A percentile compares a stretch with the other conserved stretches of the same genome.
phyloP scores from a whole-genome alignment of 305 asterid species.

The Fraxinus greggii region DNA sequence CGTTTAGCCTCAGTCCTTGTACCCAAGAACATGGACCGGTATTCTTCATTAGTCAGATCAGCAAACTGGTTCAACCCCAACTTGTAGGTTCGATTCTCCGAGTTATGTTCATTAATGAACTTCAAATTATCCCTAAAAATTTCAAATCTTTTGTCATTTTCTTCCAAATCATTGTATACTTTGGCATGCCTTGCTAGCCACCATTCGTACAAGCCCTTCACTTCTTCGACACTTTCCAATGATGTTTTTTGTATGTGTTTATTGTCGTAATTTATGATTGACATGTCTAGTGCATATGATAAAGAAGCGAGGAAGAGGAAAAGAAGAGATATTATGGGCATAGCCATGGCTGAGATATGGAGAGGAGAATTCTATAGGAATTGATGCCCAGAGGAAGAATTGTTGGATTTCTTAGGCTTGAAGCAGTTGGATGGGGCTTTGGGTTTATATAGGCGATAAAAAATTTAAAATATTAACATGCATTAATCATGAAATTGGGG shows the following conservation, averaged over 20 bases:
- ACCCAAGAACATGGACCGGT: constrained; percentile 52
- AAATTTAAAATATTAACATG: constrained; percentile 2
- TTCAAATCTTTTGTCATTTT: constrained; percentile 53
- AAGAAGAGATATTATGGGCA: constrained; percentile 27
- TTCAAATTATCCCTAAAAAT: constrained; percentile 64
- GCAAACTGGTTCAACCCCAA: constrained; percentile 74
- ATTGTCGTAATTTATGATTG: constrained; percentile 25
- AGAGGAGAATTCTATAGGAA: neutral
- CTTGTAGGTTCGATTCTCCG: constrained; percentile 50
- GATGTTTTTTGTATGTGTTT: constrained; percentile 14
- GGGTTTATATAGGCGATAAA: constrained; percentile 23
- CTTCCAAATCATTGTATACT: constrained; percentile 56
- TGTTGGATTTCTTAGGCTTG: constrained; percentile 37
- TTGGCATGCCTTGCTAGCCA: constrained; percentile 69
- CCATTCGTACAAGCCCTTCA: constrained; percentile 44
- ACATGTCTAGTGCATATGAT: constrained; percentile 33
- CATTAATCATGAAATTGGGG: neutral
- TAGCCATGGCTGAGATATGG: constrained; percentile 37
- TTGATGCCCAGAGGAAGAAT: neutral
- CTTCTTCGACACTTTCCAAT: constrained; percentile 35
- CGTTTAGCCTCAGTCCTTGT: constrained; percentile 53
- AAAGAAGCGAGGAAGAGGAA: constrained; percentile 31
- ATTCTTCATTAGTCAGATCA: constrained; percentile 69
- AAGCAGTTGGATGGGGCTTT: constrained; percentile 19
- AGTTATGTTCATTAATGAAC: constrained; percentile 60